phyloP scores from a whole-genome alignment of 1,284 basidiomycete genomes.

The Apiotrichum mycotoxinovorans region DNA sequence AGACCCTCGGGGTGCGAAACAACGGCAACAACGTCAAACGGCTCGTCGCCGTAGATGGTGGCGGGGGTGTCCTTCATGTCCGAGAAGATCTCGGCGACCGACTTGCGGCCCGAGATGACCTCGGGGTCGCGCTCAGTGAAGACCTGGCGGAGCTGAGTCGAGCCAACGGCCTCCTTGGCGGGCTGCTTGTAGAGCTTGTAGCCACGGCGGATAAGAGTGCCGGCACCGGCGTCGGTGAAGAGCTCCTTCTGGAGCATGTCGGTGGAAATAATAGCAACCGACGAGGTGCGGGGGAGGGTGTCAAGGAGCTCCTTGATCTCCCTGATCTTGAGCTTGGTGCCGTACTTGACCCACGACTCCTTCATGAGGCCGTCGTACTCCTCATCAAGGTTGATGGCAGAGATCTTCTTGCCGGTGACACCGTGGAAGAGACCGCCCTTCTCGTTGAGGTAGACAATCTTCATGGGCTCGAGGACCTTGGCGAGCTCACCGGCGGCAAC shows the following conservation, averaged over 20 bases:
- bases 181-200: constrained; percentile 94
- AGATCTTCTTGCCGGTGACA: constrained; percentile 88
- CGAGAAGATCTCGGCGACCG: constrained; percentile 83
- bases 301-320: constrained; percentile 99
- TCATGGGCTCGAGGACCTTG: constrained; percentile 95
- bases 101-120: constrained; percentile 75
- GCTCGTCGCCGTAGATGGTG: constrained; percentile 97
- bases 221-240: constrained; percentile 97
- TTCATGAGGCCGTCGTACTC: constrained; percentile 98
- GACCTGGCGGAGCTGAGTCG: constrained; percentile 87
- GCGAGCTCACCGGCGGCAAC: constrained; percentile 93
- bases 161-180: constrained; percentile 76
- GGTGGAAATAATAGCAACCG: constrained; percentile 95
- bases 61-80: constrained; percentile 76
- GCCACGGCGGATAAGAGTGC: constrained; percentile 93
- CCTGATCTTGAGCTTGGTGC: constrained; percentile 97
- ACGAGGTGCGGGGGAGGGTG: constrained; percentile 94
- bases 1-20: constrained; percentile 88
- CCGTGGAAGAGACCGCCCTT: constrained; percentile 98
- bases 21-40: constrained; percentile 89
- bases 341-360: constrained; percentile 99
- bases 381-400: constrained; percentile 97
- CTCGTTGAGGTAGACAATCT: constrained; percentile 98
- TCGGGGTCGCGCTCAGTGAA: constrained; percentile 93
- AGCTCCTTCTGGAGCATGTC: constrained; percentile 94